phyloP scores from a whole-genome alignment of 176 grass and related monocot species.

The Chloris gayana region DNA sequence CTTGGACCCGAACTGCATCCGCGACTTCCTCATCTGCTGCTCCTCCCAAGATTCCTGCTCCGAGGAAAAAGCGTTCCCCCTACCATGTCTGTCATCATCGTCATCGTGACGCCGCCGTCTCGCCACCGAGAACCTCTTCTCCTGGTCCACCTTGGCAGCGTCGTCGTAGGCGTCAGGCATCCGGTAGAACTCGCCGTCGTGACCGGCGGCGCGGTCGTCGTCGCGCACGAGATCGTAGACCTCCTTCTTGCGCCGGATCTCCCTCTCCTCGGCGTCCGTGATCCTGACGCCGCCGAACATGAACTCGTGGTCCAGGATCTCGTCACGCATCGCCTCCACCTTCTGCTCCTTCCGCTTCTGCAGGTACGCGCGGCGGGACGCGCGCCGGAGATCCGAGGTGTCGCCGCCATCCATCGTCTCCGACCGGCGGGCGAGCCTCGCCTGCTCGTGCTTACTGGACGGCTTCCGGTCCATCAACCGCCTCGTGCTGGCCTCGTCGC shows the following conservation, averaged over 20 bases:
- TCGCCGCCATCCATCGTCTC: constrained; percentile 18
- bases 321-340: background rate
- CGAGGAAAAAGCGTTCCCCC: background rate
- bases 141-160: constrained; percentile 27
- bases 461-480: constrained; percentile 18
- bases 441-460: constrained; percentile 8
- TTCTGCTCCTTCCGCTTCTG: constrained; percentile 20
- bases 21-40: constrained; percentile 35
- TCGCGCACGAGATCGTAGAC: background rate
- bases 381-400: constrained; percentile 22
- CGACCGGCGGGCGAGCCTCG: constrained; percentile 20
- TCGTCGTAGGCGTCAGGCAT: constrained; percentile 51
- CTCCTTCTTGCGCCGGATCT: constrained; percentile 19
- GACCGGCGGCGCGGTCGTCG: background rate
- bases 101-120: constrained; percentile 18
- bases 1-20: constrained; percentile 33
- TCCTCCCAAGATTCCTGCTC: constrained; percentile 53
- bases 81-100: background rate
- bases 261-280: constrained; percentile 34
- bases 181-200: constrained; percentile 28
- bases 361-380: constrained; percentile 29
- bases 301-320: constrained; percentile 23
- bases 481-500: constrained; percentile 39
- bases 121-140: constrained; percentile 33
- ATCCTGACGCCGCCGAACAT: constrained; percentile 32